Conservation (phyloP, 2,329 filamentous ascomycete genomes). For the Cercospora janseana region DNA sequence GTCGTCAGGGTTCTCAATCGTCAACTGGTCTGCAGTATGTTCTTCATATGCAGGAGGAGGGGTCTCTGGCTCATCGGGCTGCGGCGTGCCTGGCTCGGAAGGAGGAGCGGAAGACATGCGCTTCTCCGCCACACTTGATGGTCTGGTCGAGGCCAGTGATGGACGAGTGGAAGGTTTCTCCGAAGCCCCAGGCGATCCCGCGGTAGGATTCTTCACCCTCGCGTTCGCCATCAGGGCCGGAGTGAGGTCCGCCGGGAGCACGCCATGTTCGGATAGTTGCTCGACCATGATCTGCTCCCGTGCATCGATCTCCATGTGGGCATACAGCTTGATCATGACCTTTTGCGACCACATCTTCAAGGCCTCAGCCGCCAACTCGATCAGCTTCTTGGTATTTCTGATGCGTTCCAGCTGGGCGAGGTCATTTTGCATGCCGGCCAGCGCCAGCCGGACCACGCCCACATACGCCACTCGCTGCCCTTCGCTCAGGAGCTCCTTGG, state of each 20-base stretch:
- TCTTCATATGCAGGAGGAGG: constrained; percentile 57
- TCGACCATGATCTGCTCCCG: constrained; percentile 98
- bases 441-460: constrained; percentile 76
- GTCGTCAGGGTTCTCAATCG: constrained; percentile 78
- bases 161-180: constrained; percentile 36
- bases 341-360: constrained; percentile 97
- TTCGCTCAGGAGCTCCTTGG: constrained; percentile 91
- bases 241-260: constrained; percentile 78
- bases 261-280: constrained; percentile 88
- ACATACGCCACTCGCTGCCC: constrained; percentile 96
- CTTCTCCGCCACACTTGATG: constrained; percentile 23
- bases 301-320: constrained; percentile 92
- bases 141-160: constrained; percentile 30
- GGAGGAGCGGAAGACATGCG: constrained; percentile 17
- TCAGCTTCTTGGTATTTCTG: constrained; percentile 68
- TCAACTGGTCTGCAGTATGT: constrained; percentile 68
- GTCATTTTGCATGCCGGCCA: constrained; percentile 73
- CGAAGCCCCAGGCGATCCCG: constrained; percentile 19
- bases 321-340: constrained; percentile 93
- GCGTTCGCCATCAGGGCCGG: constrained; percentile 87
- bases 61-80: constrained; percentile 18
- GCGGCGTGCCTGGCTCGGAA: constrained; percentile 40
- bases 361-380: constrained; percentile 68
- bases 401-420: constrained; percentile 61
- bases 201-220: constrained; percentile 77